Conservation (phyloP, 2,329 filamentous ascomycete species). For the Fusarium udum region DNA sequence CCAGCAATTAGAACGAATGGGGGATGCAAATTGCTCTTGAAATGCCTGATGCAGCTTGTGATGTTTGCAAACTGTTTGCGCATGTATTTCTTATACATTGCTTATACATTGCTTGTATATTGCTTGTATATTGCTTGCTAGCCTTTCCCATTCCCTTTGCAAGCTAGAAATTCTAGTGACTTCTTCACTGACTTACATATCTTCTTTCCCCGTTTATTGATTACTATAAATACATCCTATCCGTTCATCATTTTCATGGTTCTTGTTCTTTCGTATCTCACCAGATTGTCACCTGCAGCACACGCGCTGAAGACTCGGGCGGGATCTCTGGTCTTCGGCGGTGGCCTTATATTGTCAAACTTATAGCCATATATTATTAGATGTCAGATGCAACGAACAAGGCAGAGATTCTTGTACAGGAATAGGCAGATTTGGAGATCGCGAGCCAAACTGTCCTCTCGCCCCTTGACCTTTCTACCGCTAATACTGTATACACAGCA, state of each 20-base stretch:
- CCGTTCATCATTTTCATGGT: neutral
- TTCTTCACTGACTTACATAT: neutral
- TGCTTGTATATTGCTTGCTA: too few species aligned
- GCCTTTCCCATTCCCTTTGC: too few species aligned
- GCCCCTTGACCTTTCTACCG: neutral
- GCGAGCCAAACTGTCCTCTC: too few species aligned
- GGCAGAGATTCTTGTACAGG: neutral
- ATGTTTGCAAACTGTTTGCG: neutral
- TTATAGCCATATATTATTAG: neutral
- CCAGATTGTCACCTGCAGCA: neutral
- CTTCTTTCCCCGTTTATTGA: too few species aligned
- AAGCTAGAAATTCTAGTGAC: too few species aligned
- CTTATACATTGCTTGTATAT: too few species aligned
- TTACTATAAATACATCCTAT: neutral
- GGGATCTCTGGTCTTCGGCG: neutral
- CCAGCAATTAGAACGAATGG: too few species aligned
- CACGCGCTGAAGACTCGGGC: too few species aligned
- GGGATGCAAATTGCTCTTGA: rapidly evolving
- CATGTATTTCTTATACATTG: too few species aligned
- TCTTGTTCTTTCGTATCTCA: neutral
- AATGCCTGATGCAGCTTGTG: neutral
- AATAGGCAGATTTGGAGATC: neutral
- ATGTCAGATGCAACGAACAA: neutral
- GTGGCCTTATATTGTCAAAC: neutral
- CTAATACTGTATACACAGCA: neutral